Evolutionary conservation across 2,329 filamentous ascomycete species (phyloP).

Genomic region (Penicillium expansum): DNA sequence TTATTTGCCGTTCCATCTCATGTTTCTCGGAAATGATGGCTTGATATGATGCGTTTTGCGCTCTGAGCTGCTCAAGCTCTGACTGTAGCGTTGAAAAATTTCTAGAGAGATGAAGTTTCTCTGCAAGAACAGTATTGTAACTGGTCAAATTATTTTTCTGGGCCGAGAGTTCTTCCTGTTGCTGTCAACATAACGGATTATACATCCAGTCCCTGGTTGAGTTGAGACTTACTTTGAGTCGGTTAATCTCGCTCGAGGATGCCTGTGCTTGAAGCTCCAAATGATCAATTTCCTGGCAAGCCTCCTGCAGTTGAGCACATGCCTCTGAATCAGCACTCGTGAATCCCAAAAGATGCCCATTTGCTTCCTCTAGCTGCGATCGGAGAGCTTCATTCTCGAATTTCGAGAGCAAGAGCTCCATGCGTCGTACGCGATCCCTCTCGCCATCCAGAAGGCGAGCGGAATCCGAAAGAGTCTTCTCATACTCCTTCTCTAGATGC

Average conservation of each 20-base stretch:
- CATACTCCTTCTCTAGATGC: conserved; percentile 67
- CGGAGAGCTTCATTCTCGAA: conserved; percentile 70
- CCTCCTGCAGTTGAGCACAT: conserved; percentile 49
- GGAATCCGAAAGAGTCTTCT: conserved; percentile 61
- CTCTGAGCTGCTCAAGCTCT: conserved; percentile 61
- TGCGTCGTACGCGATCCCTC: conserved; percentile 64
- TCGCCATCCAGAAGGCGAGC: conserved; percentile 73
- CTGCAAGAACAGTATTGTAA: conserved; percentile 65
- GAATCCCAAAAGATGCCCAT: conserved; percentile 54
- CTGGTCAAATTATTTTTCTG: conserved; percentile 66
- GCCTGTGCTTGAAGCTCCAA: conserved; percentile 40
- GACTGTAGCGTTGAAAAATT: conserved; percentile 59
- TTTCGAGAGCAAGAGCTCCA: conserved; percentile 68
- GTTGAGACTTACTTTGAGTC: conserved; percentile 49
- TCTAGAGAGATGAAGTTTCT: conserved; percentile 61
- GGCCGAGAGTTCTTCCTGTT: conserved; percentile 67
- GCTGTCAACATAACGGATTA: background rate
- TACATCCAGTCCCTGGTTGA: background rate
- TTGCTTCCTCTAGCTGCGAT: conserved; percentile 58
- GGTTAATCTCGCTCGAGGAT: conserved; percentile 55
- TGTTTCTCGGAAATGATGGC: conserved; percentile 74
- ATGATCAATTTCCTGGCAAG: conserved; percentile 47
- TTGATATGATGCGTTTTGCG: conserved; percentile 61
- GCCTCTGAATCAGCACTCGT: conserved; percentile 44
- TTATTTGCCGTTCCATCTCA: conserved; percentile 73